phyloP scores from a whole-genome alignment of 805 yeast species.

The Hanseniaspora thailandica region DNA sequence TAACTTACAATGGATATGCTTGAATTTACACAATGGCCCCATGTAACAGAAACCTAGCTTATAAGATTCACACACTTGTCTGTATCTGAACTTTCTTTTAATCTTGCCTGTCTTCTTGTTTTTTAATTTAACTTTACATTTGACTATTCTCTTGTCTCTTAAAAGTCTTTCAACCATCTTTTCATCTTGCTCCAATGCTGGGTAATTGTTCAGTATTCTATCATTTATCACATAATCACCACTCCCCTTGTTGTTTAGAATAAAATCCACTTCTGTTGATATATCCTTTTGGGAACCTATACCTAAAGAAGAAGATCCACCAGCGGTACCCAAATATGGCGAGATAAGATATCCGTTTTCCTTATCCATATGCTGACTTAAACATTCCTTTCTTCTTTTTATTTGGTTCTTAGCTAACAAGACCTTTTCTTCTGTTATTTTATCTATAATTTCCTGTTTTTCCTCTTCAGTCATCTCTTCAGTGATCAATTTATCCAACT shows the following conservation, averaged over 20 bases:
- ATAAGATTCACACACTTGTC: slow-evolving; percentile 71
- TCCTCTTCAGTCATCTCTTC: slow-evolving; percentile 5
- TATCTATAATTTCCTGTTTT: background rate
- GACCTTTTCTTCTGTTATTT: slow-evolving; percentile 1
- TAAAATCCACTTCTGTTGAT: background rate
- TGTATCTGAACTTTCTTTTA: slow-evolving; percentile 7
- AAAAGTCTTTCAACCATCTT: background rate
- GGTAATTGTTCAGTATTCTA: slow-evolving; percentile 6
- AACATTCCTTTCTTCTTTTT: slow-evolving; percentile 62
- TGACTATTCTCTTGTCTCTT: slow-evolving; percentile 7
- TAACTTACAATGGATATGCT: slow-evolving; percentile 62
- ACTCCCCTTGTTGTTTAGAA: background rate
- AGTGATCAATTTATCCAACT: background rate
- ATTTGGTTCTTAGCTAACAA: slow-evolving; percentile 1
- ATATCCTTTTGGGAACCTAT: background rate
- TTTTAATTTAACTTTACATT: slow-evolving; percentile 4
- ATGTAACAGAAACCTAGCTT: slow-evolving; percentile 82
- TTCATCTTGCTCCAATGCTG: slow-evolving; percentile 2
- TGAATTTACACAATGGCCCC: slow-evolving; percentile 73
- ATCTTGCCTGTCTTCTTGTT: slow-evolving; percentile 35
- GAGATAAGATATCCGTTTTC: slow-evolving; percentile 31
- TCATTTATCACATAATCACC: slow-evolving; percentile 3
- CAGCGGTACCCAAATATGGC: slow-evolving; percentile 8
- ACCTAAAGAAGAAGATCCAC: slow-evolving; percentile 2
- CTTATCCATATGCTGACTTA: slow-evolving; percentile 85